phyloP scores from a whole-genome alignment of 2,329 filamentous ascomycete species.

The Tolypocladium pustulatum region DNA sequence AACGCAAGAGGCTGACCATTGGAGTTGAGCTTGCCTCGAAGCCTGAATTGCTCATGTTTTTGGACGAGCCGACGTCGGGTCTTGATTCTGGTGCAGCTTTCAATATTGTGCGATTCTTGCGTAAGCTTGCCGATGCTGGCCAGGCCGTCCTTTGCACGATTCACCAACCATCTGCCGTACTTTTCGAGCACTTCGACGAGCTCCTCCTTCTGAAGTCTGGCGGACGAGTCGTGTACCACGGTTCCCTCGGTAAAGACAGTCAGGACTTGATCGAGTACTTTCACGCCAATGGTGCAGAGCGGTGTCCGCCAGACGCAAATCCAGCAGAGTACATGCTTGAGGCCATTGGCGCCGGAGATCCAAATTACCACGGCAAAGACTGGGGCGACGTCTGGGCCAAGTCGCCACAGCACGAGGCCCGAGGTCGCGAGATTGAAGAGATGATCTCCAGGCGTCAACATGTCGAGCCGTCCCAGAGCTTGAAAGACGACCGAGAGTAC shows the following conservation, averaged over 20 bases:
- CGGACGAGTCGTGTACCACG: constrained; percentile 43
- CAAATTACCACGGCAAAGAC: constrained; percentile 48
- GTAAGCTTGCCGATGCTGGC: constrained; percentile 48
- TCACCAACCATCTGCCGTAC: constrained; percentile 45
- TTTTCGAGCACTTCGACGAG: constrained; percentile 48
- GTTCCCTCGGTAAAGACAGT: constrained; percentile 40
- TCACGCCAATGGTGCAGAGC: constrained; percentile 33
- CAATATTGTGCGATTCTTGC: constrained; percentile 51
- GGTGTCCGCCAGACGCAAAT: constrained; percentile 37
- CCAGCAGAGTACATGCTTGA: constrained; percentile 47
- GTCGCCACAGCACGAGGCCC: constrained; percentile 35
- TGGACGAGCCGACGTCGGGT: constrained; percentile 53
- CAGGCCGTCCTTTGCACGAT: constrained; percentile 52
- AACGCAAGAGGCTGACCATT: constrained; percentile 45
- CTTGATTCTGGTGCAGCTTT: constrained; percentile 48
- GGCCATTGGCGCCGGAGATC: constrained; percentile 50
- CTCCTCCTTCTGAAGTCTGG: constrained; percentile 42
- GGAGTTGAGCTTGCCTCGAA: constrained; percentile 46
- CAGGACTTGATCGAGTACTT: constrained; percentile 40
- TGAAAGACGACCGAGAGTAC: constrained; percentile 47
- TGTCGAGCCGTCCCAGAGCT: constrained; percentile 22
- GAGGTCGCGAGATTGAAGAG: constrained; percentile 38
- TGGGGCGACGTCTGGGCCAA: constrained; percentile 52
- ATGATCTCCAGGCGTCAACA: constrained; percentile 36
- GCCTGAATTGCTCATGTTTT: constrained; percentile 50